Conservation (phyloP, 768 basidiomycete genomes). For the Psilocybe cubensis region DNA sequence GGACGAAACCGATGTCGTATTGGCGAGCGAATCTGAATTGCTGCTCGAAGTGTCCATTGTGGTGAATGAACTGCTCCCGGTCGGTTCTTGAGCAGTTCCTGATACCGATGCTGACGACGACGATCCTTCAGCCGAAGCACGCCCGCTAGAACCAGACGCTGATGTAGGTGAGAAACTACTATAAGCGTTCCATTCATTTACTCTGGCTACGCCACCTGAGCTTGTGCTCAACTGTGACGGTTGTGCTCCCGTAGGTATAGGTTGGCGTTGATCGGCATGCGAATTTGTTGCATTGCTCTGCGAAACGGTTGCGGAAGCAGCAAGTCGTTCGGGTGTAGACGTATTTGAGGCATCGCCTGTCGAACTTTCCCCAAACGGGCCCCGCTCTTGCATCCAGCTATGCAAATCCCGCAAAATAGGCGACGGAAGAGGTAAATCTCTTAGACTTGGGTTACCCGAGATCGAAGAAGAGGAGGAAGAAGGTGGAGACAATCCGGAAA, state of each 20-base stretch:
- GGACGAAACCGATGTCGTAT: neutral
- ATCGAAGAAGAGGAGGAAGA: too few species aligned
- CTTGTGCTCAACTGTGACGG: neutral
- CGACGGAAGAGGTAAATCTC: slow-evolving; percentile 25
- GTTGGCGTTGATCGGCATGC: neutral
- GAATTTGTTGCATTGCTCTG: neutral
- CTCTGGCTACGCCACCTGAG: neutral
- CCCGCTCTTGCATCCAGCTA: slow-evolving; percentile 23
- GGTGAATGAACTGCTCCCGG: neutral
- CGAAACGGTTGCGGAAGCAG: neutral
- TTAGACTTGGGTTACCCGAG: slow-evolving; percentile 4
- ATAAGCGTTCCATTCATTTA: neutral
- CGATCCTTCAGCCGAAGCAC: neutral
- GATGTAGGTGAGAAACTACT: neutral
- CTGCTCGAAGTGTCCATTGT: neutral
- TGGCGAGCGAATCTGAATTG: neutral
- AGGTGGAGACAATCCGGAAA: neutral
- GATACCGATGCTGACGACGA: neutral
- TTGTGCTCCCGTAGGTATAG: neutral
- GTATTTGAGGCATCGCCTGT: neutral
- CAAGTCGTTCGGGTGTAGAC: neutral
- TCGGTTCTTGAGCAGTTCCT: neutral
- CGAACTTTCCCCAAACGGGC: neutral
- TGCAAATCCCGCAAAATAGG: slow-evolving; percentile 26
- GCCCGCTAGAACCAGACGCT: neutral